Percentiles rank a stretch among this genome's conserved stretches.
Evolutionary conservation across 2,329 filamentous ascomycete genomes (phyloP).

Genomic region (Knoxdaviesia capensis): DNA sequence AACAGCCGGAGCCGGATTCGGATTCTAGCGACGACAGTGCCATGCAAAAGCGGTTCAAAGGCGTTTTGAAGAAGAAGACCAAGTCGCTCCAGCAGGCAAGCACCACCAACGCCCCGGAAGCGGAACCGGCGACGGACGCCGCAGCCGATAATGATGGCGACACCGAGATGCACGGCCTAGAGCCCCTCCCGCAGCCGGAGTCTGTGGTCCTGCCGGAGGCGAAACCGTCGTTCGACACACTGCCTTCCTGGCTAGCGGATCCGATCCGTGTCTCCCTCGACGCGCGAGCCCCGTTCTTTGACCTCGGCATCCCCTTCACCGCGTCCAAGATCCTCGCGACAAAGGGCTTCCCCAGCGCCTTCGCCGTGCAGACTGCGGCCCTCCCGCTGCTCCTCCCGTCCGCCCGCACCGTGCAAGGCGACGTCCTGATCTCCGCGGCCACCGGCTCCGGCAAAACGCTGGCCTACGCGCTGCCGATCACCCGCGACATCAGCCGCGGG

Average conservation of each 20-base stretch:
- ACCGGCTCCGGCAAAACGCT: conserved; percentile 94
- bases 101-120: conserved; percentile 25
- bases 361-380: conserved; percentile 27
- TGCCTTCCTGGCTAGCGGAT: conserved; percentile 63
- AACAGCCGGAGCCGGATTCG: conserved; percentile 6
- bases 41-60: conserved; percentile 6
- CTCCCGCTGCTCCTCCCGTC: conserved; percentile 60
- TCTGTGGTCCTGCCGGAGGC: conserved; percentile 34
- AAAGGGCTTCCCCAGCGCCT: conserved; percentile 26
- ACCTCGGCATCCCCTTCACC: conserved; percentile 40
- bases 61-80: conserved; percentile 9
- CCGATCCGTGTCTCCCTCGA: conserved; percentile 49
- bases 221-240: conserved; percentile 50
- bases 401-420: conserved; percentile 41
- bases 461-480: conserved; percentile 72
- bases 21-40: neutral
- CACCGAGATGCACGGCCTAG: conserved; percentile 45
- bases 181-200: conserved; percentile 63
- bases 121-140: conserved; percentile 8
- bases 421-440: conserved; percentile 77
- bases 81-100: conserved; percentile 15
- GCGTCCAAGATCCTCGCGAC: conserved; percentile 40
- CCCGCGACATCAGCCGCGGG: conserved; percentile 50
- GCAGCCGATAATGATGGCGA: conserved; percentile 13
- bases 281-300: conserved; percentile 37